Evolutionary conservation across 2,329 filamentous ascomycete species (phyloP), one percentile per base, ranked within the genome.

Genomic region (Orbilia blumenaviensis): DNA sequence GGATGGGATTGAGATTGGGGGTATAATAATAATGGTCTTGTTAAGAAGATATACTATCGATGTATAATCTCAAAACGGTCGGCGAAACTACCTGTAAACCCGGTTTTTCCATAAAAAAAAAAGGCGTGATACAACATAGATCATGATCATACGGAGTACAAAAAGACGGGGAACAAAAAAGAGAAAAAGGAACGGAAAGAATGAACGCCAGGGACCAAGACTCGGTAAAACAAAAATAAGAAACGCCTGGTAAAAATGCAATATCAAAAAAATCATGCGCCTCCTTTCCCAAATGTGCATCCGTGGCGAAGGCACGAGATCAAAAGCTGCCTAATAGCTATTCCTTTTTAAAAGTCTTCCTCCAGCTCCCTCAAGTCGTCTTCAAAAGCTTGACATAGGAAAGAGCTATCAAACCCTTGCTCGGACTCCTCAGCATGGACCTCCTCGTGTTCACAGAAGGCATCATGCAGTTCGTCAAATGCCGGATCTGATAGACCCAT

Each of bases 311-410:
- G 25, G 38, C 52, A 25, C 38, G 52, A 32, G 10, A 3, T 25
- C 21, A 25, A 10, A 16, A 8, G 29, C 52, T 25, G 29, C n/a
- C n/a, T n/a, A n/a, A n/a, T n/a, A n/a, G n/a, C n/a, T n/a, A n/a
- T n/a, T n/a, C n/a, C n/a, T 56, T 46, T 34, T 14, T 62, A 71
- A 56, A 71, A 67, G 12, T 18, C 48, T 23, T 64, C 72, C 18
- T 76, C 72, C 25, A 76, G 41, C 42, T 76, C 72, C 61, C 36
- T 76, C 72, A 76, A 38, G 25, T 76, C 72, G 8, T 76, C 72
- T 36, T 76, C 72, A 16, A 76, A 61, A 2, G 29, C 72, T 48
- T 69, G 56, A 34, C 54, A 69, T 61, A 76, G 50, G 42, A 68
- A 66, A 1, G 72, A 76, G 23, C 63, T 69, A 16, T 27, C 44